Conservation (phyloP, 352 stramenopile genomes). For the Phytophthora boehmeriae region DNA sequence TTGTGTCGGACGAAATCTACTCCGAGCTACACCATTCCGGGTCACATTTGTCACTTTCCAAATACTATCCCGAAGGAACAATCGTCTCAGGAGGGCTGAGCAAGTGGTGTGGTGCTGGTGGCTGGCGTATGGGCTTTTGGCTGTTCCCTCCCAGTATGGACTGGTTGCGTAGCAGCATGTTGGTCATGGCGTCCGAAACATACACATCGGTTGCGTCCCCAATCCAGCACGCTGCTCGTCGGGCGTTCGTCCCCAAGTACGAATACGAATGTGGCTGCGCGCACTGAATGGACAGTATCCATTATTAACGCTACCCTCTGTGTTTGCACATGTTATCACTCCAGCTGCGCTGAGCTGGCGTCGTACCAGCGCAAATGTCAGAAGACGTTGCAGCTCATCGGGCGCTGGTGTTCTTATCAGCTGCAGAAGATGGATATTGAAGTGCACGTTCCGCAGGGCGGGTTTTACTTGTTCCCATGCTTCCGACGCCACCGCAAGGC, state of each 20-base stretch:
- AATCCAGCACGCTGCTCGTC: constrained; percentile 83
- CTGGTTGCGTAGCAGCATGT: constrained; percentile 88
- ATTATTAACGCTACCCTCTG: constrained; percentile 20
- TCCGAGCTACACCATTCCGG: constrained; percentile 81
- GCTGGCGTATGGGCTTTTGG: constrained; percentile 91
- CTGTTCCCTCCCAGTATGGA: constrained; percentile 77
- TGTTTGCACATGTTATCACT: constrained; percentile 12
- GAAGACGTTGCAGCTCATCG: constrained; percentile 84
- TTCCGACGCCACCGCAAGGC: constrained; percentile 76
- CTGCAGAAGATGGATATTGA: constrained; percentile 87
- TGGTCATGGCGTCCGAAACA: constrained; percentile 90
- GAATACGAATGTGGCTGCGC: constrained; percentile 14
- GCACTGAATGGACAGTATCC: constrained; percentile 6
- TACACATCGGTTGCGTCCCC: constrained; percentile 88
- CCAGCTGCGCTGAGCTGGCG: constrained; percentile 75
- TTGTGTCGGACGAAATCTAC: constrained; percentile 91
- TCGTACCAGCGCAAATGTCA: constrained; percentile 86
- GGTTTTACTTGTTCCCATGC: constrained; percentile 88
- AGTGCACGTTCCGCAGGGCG: constrained; percentile 73
- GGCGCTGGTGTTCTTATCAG: constrained; percentile 82
- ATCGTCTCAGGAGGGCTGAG: constrained; percentile 88
- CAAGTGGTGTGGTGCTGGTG: constrained; percentile 89
- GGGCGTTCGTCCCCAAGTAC: constrained; percentile 82
- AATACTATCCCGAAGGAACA: constrained; percentile 87
- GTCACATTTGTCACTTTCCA: constrained; percentile 82